Conservation (phyloP, 306 rosid species). For the Mimosa pudica region DNA sequence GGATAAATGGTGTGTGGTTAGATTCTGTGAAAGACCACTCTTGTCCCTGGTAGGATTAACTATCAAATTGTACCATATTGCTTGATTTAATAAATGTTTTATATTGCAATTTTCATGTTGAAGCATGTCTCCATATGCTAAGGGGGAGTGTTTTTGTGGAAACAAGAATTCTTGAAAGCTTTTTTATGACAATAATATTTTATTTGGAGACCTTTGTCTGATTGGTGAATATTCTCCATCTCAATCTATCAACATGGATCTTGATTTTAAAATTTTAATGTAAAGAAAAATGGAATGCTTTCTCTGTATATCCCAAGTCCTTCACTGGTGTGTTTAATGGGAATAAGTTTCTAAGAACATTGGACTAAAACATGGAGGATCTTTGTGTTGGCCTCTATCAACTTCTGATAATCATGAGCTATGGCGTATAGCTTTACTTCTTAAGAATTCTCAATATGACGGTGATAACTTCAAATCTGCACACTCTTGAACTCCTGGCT, state of each 20-base stretch:
- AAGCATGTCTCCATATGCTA: slow-evolving; percentile 1
- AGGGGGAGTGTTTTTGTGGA: slow-evolving; percentile 13
- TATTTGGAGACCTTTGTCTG: not conserved
- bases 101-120: slow-evolving; percentile 7
- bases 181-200: not conserved
- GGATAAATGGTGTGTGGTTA: not conserved
- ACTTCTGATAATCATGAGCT: not conserved
- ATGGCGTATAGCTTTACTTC: not conserved
- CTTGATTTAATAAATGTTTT: slow-evolving; percentile 13
- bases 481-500: not conserved
- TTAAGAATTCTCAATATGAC: not conserved
- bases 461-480: not conserved
- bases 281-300: not conserved
- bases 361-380: not conserved
- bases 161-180: slow-evolving; percentile 8
- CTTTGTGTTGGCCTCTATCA: not conserved
- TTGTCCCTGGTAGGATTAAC: not conserved
- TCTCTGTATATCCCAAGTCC: not conserved
- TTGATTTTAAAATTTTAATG: not conserved
- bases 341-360: not conserved
- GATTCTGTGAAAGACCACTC: not conserved
- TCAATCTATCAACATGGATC: not conserved
- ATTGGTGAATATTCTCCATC: not conserved
- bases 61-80: not conserved
- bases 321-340: not conserved